phyloP scores from a whole-genome alignment of 1,139 yeast genomes.

The Scheffersomyces insectosa region DNA sequence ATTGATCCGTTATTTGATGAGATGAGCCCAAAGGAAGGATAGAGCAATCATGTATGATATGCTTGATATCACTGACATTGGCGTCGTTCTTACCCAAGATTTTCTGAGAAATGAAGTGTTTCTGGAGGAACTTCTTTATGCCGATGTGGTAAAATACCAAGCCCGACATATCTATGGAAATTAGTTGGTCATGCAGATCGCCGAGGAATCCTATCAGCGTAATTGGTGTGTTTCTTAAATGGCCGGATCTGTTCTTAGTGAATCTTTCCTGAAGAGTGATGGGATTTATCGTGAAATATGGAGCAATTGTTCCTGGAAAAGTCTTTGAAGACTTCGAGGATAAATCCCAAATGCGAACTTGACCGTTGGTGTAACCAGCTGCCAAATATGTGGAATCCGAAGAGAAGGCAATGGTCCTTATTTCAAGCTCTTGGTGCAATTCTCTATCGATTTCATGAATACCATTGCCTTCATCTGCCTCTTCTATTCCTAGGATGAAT shows the following conservation, averaged over 20 bases:
- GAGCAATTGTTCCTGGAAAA: neutral
- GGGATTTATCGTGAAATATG: conserved; percentile 27
- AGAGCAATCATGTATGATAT: conserved; percentile 29
- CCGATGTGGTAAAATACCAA: conserved; percentile 62
- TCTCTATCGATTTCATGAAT: neutral
- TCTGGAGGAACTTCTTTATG: conserved; percentile 52
- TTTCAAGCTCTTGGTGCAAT: conserved; percentile 15
- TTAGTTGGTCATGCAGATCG: conserved; percentile 54
- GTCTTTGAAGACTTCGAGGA: conserved; percentile 3
- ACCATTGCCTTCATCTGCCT: conserved; percentile 3
- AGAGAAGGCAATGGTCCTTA: conserved; percentile 30
- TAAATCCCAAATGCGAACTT: conserved; percentile 32
- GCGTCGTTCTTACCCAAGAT: conserved; percentile 52
- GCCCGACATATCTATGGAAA: conserved; percentile 64
- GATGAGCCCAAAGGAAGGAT: conserved; percentile 57
- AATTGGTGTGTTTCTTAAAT: conserved; percentile 47
- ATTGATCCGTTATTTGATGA: conserved; percentile 50
- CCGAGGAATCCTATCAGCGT: conserved; percentile 55
- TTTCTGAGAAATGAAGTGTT: conserved; percentile 49
- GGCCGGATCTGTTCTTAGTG: conserved; percentile 48
- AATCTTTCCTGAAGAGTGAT: conserved; percentile 27
- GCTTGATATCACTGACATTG: conserved; percentile 16
- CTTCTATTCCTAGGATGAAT: conserved; percentile 34
- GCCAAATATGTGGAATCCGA: conserved; percentile 35
- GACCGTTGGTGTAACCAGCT: conserved; percentile 36